A percentile compares a stretch with the other conserved stretches of the same genome.
Evolutionary conservation across 202 grass and related monocot species (phyloP).

Genomic region (Saccharum hybrid): DNA sequence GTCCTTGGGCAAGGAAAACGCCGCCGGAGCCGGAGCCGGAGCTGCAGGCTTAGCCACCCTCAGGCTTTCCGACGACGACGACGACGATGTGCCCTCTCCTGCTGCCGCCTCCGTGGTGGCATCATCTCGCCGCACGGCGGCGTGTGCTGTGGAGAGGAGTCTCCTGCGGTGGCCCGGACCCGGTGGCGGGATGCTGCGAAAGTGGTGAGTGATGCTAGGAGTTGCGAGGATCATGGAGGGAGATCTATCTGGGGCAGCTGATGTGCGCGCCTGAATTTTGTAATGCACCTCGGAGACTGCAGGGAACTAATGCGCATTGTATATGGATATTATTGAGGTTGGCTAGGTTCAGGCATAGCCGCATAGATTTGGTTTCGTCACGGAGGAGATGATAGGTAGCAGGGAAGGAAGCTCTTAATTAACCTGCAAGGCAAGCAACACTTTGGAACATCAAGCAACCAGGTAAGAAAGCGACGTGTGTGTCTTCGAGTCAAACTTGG

Average conservation of each 20-base stretch:
- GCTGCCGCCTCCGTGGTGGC: neutral
- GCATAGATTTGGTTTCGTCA: constrained; percentile 15
- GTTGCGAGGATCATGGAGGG: constrained; percentile 10
- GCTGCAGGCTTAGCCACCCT: neutral
- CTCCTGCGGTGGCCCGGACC: neutral
- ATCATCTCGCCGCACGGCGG: neutral
- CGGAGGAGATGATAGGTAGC: neutral
- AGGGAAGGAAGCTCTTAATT: neutral
- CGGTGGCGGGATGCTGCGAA: neutral
- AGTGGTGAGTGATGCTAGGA: neutral
- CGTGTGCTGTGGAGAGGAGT: neutral
- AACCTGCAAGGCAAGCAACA: constrained; percentile 4
- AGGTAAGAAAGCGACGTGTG: neutral
- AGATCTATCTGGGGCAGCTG: neutral
- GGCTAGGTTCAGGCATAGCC: neutral
- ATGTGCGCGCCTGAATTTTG: neutral
- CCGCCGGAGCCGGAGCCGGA: too few relatives aligned
- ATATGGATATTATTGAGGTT: neutral
- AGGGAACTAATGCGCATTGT: neutral
- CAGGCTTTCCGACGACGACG: neutral
- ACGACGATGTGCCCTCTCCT: neutral
- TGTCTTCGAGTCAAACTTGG: too few relatives aligned
- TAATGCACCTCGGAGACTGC: neutral
- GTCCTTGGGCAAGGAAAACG: neutral
- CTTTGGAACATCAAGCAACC: neutral